Evolutionary conservation across 345 rosid genomes (phyloP).

Genomic region (Bruguiera sexangula): DNA sequence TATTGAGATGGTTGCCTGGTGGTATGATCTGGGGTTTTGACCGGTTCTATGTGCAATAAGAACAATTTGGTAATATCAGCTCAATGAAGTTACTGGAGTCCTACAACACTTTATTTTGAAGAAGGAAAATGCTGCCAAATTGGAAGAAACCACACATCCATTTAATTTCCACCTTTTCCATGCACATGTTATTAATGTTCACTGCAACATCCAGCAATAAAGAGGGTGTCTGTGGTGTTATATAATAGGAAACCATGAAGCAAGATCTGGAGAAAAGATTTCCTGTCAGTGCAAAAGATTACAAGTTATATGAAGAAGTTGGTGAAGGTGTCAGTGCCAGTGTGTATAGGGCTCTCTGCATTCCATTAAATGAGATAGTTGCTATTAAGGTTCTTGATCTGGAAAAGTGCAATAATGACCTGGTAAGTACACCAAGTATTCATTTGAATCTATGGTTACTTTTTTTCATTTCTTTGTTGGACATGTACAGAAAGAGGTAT

Average conservation of each 20-base stretch:
- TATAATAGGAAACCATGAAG: constrained; percentile 53
- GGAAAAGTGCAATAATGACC: constrained; percentile 92
- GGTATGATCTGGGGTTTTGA: not conserved
- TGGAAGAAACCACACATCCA: constrained; percentile 62
- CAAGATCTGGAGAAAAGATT: constrained; percentile 54
- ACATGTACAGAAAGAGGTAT: not conserved
- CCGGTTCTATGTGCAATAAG: constrained; percentile 9
- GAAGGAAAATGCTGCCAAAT: constrained; percentile 50
- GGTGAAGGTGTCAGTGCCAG: constrained; percentile 98
- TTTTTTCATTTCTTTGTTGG: constrained; percentile 4
- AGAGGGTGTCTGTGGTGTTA: constrained; percentile 39
- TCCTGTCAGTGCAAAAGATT: constrained; percentile 73
- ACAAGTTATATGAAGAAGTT: constrained; percentile 82
- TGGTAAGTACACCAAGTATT: constrained; percentile 44
- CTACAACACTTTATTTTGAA: constrained; percentile 23
- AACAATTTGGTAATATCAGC: not conserved
- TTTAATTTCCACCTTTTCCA: constrained; percentile 25
- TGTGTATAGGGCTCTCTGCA: constrained; percentile 85
- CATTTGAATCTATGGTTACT: constrained; percentile 6
- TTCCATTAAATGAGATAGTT: constrained; percentile 78
- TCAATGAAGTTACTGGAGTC: constrained; percentile 27
- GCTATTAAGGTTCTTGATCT: constrained; percentile 97
- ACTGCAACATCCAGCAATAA: constrained; percentile 28
- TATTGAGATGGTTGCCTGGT: not conserved
- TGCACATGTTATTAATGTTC: constrained; percentile 28